Conservation (phyloP, 352 stramenopile species). For the Thalassiosira gravida region DNA sequence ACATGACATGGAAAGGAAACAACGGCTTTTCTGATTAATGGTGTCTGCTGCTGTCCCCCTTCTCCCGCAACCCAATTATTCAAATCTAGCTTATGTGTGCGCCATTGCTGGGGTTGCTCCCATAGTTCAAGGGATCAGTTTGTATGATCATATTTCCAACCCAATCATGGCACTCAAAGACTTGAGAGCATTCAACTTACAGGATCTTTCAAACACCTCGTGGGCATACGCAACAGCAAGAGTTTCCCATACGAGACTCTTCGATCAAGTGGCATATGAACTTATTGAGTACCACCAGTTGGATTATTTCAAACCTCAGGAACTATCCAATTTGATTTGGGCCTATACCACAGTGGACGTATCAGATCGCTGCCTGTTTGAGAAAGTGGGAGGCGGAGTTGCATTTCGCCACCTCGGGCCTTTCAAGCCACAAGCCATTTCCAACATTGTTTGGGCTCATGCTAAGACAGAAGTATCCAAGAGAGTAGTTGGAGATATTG, state of each 20-base stretch:
- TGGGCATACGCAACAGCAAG: slow-evolving; percentile 16
- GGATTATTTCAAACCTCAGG: slow-evolving; percentile 4
- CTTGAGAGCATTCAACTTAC: slow-evolving; percentile 8
- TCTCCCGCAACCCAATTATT: not conserved
- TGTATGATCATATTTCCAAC: slow-evolving; percentile 6
- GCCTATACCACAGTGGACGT: not conserved
- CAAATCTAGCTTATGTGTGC: slow-evolving; percentile 16
- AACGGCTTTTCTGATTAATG: slow-evolving; percentile 4
- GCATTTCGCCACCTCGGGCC: not conserved
- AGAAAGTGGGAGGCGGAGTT: slow-evolving; percentile 5
- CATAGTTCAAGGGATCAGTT: slow-evolving; percentile 7
- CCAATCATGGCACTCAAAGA: not conserved
- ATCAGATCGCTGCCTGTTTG: slow-evolving; percentile 9
- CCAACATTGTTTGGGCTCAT: not conserved
- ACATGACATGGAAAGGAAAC: not conserved
- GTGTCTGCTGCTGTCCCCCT: not conserved
- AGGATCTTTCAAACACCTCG: slow-evolving; percentile 9
- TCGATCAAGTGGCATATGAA: not conserved
- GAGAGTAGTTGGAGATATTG: slow-evolving; percentile 5
- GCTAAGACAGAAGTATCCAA: not conserved
- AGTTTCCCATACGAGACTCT: not conserved
- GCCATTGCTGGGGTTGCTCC: not conserved
- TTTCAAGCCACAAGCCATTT: not conserved
- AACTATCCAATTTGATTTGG: not conserved
- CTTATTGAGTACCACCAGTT: not conserved